phyloP scores from a whole-genome alignment of 306 rosid genomes.

The Trifolium fragiferum region DNA sequence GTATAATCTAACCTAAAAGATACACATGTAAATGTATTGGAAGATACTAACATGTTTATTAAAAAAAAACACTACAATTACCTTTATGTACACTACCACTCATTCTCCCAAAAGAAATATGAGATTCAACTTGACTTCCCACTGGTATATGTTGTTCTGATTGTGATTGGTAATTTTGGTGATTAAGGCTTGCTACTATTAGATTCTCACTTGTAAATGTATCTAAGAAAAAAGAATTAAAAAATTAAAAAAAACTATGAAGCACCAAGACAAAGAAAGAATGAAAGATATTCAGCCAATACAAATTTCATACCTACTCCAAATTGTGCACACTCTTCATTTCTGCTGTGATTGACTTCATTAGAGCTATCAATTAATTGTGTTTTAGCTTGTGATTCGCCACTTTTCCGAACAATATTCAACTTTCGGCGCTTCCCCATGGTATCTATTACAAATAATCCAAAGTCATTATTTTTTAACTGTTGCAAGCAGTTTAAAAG shows the following conservation, averaged over 20 bases:
- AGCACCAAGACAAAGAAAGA: background rate
- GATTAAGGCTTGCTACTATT: constrained; percentile 1
- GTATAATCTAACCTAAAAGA: background rate
- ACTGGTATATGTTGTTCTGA: constrained; percentile 2
- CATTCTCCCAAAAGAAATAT: background rate
- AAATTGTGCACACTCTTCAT: background rate
- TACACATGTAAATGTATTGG: background rate
- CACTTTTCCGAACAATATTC: constrained; percentile 3
- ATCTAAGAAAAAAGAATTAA: background rate
- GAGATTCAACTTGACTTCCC: constrained; percentile 11
- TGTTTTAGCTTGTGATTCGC: constrained; percentile 11
- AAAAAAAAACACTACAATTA: background rate
- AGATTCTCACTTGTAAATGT: background rate
- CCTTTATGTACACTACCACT: background rate
- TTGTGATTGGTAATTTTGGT: constrained; percentile 4
- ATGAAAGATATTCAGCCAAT: background rate
- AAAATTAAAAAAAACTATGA: background rate
- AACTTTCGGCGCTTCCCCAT: background rate
- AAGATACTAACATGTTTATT: background rate
- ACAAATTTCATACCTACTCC: constrained; percentile 8
- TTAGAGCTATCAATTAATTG: constrained; percentile 14
- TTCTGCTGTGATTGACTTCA: background rate
- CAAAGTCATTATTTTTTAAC: background rate
- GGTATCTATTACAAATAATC: constrained; percentile 1
- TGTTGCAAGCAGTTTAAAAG: background rate